Evolutionary conservation across 2,329 filamentous ascomycete genomes (phyloP).

Genomic region (Colletotrichum camelliae): DNA sequence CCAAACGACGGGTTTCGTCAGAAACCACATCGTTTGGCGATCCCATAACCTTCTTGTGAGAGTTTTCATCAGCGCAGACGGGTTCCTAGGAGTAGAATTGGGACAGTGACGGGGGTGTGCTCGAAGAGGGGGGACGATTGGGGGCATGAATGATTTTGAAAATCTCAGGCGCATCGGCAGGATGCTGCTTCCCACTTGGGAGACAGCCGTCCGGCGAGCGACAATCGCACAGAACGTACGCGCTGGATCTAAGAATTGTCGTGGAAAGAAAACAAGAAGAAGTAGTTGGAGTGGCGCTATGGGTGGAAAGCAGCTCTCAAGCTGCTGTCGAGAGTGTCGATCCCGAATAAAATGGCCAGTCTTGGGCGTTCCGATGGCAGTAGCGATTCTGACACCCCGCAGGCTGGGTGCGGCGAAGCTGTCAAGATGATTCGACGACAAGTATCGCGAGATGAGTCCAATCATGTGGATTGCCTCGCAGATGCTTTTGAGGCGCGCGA

Average conservation of each 20-base stretch:
- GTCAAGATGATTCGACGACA: neutral
- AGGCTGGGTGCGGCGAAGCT: neutral
- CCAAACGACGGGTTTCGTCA: constrained; percentile 15
- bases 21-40: constrained; percentile 9
- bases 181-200: neutral
- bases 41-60: constrained; percentile 22
- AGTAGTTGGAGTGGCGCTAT: neutral
- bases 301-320: neutral
- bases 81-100: neutral
- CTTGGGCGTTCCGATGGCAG: neutral
- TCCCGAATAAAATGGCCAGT: neutral
- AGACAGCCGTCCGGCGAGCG: neutral
- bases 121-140: neutral
- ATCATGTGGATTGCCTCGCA: neutral
- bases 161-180: neutral
- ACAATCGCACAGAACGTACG: neutral
- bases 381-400: neutral
- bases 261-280: neutral
- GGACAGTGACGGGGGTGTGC: neutral
- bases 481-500: neutral
- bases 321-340: neutral
- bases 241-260: neutral
- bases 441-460: neutral
- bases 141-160: neutral
- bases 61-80: constrained; percentile 28